Evolutionary conservation across 495 filamentous ascomycete genomes (phyloP), one percentile per base, ranked within the genome.

Genomic region (Daldinia grandis): DNA sequence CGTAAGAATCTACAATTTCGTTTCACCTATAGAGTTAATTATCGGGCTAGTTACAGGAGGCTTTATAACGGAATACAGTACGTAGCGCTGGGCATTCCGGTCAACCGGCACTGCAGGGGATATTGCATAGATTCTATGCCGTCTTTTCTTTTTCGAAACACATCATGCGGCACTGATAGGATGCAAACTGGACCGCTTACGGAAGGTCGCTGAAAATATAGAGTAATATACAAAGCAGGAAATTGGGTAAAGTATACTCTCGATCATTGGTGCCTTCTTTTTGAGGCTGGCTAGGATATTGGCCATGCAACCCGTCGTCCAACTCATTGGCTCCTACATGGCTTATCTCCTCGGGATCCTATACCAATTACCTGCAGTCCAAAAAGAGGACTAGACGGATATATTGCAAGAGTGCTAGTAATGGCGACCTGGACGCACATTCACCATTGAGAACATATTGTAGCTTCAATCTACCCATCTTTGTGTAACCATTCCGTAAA

Each of bases 81-180:
- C 81, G 0, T 91, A 89, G 89, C 80, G 89, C 44, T 92, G 89
- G 90, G 79, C 87, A 28, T 91, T 92, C 78, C 86, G 84, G 75
- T 74, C 82, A 14, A 87, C 87, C 14, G 84, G 86, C 0, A 89
- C 92, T 82, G n/a, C n/a, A n/a, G n/a, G n/a, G n/a, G n/a, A n/a
- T n/a, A n/a, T n/a, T n/a, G n/a, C n/a, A n/a, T n/a, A n/a, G n/a
- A n/a, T n/a, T n/a, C n/a, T n/a, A n/a, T n/a, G n/a, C n/a, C n/a
- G n/a, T n/a, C n/a, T n/a, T n/a, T n/a, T n/a, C n/a, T n/a, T n/a
- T n/a, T n/a, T n/a, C 61, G 90, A 92, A 77, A 90, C 89, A 6
- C 91, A 91, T 76, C 81, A 82, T 1, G 88, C 89, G 0, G 84
- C 81, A 47, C 76, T 92, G 15, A 81, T 93, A 1, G 73, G 77